Evolutionary conservation across 2,329 filamentous ascomycete genomes (phyloP), one percentile per base, ranked within the genome.

Genomic region (Pestalotiopsis sp.): DNA sequence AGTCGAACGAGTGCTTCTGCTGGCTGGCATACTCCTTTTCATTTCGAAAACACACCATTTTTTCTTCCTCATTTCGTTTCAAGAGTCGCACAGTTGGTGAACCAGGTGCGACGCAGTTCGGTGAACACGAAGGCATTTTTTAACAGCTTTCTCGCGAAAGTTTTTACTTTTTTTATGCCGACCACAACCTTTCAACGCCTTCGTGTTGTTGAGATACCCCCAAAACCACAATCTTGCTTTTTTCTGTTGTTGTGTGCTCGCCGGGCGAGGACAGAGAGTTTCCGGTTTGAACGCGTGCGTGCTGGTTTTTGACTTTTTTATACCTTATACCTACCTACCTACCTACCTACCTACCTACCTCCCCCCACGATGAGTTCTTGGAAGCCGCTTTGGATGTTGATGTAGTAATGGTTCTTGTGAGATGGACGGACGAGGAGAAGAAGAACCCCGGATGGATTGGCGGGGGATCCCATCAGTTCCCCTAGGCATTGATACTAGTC

Each of bases 181-280:
- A 52, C n/a, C 17, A 52, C 45, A 49, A 31, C 1, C 45, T 52
- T 67, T 67, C 65, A 60, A 45, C 56, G 56, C 65, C 65, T 60
- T 66, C 56, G 56, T 60, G 65, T 56, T 27, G 66, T 67, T 63
- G 66, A 61, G 66, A 67, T 67, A 63, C 57, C 57, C 66, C 66
- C 45, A 52, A 52, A 52, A 40, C 45, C 25, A 31, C n/a, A 25
- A 38, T 23, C 62, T 23, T 25, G 59, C 36, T 41, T 61, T 23
- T 62, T 31, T 9, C 31, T 67, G 40, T 67, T 63, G 66, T 67
- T 63, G 57, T 66, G 20, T 49, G 57, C 58, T 67, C 40, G 66
- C 66, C 40, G 38, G 38, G 66, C 38, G 66, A 63, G 66, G 66
- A 62, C 57, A 49, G 65, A 52, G 12, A 31, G 31, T 31, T 31